A percentile compares a stretch with the other conserved stretches of the same genome.
phyloP scores from a whole-genome alignment of 202 grass and related monocot genomes.

The Saccharum hybrid region DNA sequence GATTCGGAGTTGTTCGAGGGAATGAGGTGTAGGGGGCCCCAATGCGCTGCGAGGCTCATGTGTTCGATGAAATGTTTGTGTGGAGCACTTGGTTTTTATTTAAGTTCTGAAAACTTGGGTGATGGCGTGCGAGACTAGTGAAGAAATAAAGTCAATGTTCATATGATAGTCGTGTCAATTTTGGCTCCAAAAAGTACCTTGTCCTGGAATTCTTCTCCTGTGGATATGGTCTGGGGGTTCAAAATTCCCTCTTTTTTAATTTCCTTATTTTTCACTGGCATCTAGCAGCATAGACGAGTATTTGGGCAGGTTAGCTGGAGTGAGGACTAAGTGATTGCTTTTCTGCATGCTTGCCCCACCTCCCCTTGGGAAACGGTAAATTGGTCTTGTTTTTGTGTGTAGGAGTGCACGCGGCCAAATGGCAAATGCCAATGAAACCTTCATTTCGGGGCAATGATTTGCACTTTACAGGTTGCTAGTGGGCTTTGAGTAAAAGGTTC shows the following conservation, averaged over 20 bases:
- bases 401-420: not conserved
- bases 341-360: not conserved
- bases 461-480: slow-evolving; percentile 1
- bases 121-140: not conserved
- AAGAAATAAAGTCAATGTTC: not conserved
- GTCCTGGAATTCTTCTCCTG: not conserved
- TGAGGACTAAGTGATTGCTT: not conserved
- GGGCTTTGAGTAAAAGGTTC: not conserved
- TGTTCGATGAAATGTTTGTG: slow-evolving; percentile 37
- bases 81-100: not conserved
- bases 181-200: not conserved
- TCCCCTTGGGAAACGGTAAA: not conserved
- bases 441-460: slow-evolving; percentile 4
- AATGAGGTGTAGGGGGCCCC: not conserved
- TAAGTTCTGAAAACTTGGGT: not conserved
- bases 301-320: not conserved
- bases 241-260: not conserved
- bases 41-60: not conserved
- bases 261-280: not conserved
- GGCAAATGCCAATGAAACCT: not conserved
- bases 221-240: not conserved
- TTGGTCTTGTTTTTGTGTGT: not conserved
- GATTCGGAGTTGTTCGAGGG: not conserved
- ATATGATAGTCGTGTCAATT: not conserved
- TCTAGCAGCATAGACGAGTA: not conserved